Evolutionary conservation across 768 basidiomycete genomes (phyloP).

Genomic region (Naganishia vishniacii): DNA sequence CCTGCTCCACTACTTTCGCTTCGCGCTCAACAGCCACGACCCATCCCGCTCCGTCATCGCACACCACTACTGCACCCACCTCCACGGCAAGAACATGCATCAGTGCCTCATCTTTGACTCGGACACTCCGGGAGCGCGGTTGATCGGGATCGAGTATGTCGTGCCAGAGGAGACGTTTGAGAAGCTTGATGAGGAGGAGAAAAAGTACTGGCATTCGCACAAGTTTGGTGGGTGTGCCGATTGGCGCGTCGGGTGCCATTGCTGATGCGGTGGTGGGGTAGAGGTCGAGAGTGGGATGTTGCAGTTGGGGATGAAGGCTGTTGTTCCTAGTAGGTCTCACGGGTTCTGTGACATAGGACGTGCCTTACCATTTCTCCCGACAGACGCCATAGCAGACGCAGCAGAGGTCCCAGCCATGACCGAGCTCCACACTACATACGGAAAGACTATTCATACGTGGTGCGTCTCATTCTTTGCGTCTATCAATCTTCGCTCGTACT

Average conservation of each 20-base stretch:
- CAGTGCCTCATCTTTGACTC: slow-evolving; percentile 55
- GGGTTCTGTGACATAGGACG: background rate
- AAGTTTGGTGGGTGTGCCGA: slow-evolving; percentile 49
- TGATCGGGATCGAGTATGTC: slow-evolving; percentile 59
- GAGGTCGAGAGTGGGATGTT: slow-evolving; percentile 45
- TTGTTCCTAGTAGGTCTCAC: slow-evolving; percentile 37
- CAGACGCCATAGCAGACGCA: slow-evolving; percentile 36
- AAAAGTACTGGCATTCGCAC: slow-evolving; percentile 56
- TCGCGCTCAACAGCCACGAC: slow-evolving; percentile 32
- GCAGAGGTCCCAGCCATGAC: slow-evolving; percentile 50
- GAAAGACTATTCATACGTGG: slow-evolving; percentile 50
- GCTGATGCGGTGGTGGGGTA: background rate
- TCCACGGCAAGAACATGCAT: slow-evolving; percentile 47
- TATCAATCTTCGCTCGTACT: background rate
- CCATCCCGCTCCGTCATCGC: slow-evolving; percentile 50
- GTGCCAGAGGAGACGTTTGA: slow-evolving; percentile 53
- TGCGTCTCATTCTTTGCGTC: slow-evolving; percentile 21
- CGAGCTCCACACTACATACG: slow-evolving; percentile 54
- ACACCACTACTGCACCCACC: slow-evolving; percentile 54
- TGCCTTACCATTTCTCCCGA: background rate
- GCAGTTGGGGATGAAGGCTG: slow-evolving; percentile 37
- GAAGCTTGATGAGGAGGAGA: slow-evolving; percentile 24
- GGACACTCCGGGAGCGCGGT: slow-evolving; percentile 51
- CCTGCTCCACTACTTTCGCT: background rate
- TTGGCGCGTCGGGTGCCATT: background rate